Evolutionary conservation across 768 basidiomycete species (phyloP).

Genomic region (Vishniacozyma victoriae): DNA sequence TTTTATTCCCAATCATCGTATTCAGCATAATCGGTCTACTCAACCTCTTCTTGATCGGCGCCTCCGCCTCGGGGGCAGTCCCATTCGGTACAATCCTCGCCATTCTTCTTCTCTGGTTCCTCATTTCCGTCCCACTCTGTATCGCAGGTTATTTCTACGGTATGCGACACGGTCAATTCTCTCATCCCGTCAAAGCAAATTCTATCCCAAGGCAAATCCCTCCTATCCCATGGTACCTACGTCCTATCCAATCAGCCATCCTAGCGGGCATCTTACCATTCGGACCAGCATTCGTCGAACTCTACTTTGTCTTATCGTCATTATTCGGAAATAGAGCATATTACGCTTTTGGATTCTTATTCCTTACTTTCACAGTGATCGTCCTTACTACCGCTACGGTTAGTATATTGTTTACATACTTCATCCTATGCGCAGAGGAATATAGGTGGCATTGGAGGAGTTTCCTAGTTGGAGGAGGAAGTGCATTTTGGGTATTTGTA

Average conservation of each 20-base stretch:
- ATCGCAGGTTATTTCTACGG: slow-evolving; percentile 81
- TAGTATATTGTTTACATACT: slow-evolving; percentile 64
- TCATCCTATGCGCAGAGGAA: slow-evolving; percentile 87
- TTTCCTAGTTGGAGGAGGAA: slow-evolving; percentile 86
- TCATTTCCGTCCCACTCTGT: slow-evolving; percentile 85
- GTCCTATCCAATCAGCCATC: slow-evolving; percentile 67
- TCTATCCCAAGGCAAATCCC: slow-evolving; percentile 96
- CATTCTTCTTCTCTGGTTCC: slow-evolving; percentile 82
- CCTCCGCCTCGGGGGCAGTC: slow-evolving; percentile 88
- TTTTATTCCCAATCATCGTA: slow-evolving; percentile 73
- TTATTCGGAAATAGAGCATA: slow-evolving; percentile 66
- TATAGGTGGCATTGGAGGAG: slow-evolving; percentile 98
- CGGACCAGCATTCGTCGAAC: slow-evolving; percentile 89
- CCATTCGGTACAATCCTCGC: slow-evolving; percentile 91
- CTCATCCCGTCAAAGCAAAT: slow-evolving; percentile 82
- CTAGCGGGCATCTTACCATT: slow-evolving; percentile 91
- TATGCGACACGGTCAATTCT: slow-evolving; percentile 71
- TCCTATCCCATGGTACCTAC: slow-evolving; percentile 73
- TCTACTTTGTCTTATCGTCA: slow-evolving; percentile 85
- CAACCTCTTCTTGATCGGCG: slow-evolving; percentile 77
- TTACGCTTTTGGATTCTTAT: slow-evolving; percentile 93
- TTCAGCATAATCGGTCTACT: slow-evolving; percentile 83
- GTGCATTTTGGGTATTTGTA: slow-evolving; percentile 79
- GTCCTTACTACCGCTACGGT: slow-evolving; percentile 84
- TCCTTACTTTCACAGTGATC: slow-evolving; percentile 76